These are phyloP conservation scores for Schizothecium vesticola DNA, from an alignment of 495 filamentous ascomycete species.

Conservation along the genomic window DNA sequence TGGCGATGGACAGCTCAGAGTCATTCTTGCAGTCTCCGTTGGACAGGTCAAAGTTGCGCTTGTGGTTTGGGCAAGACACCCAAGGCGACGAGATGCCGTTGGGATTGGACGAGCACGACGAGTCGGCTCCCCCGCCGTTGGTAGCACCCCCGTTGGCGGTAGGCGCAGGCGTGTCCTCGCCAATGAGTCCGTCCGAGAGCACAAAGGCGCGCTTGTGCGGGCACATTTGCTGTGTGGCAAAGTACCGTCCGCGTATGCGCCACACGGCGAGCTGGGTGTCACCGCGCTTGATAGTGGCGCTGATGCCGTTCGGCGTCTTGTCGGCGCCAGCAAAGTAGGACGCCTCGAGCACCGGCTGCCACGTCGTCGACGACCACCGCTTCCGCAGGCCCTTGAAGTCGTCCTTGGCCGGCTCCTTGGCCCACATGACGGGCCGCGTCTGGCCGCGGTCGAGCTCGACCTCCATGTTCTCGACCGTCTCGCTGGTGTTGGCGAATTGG, in stretches of 20 bases:
- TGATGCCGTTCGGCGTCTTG: slow-evolving; percentile 58
- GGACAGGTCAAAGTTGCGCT: slow-evolving; percentile 80
- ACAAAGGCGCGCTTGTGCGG: slow-evolving; percentile 93
- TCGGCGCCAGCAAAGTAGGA: slow-evolving; percentile 65
- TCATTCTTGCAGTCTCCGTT: slow-evolving; percentile 76
- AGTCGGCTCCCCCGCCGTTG: slow-evolving; percentile 15
- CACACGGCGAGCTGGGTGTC: slow-evolving; percentile 92
- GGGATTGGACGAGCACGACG: background rate
- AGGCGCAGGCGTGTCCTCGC: slow-evolving; percentile 59
- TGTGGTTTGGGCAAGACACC: slow-evolving; percentile 89
- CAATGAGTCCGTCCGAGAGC: slow-evolving; percentile 79
- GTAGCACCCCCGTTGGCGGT: slow-evolving; percentile 17
- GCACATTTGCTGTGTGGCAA: slow-evolving; percentile 97
- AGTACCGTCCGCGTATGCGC: slow-evolving; percentile 77
- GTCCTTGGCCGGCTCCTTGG: slow-evolving; percentile 51
- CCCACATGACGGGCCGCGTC: slow-evolving; percentile 76
- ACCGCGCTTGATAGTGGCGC: slow-evolving; percentile 73
- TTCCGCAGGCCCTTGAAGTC: slow-evolving; percentile 64
- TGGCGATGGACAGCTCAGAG: slow-evolving; percentile 71
- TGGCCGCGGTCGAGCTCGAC: slow-evolving; percentile 70
- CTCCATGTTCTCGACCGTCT: slow-evolving; percentile 66
- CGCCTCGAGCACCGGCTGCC: slow-evolving; percentile 79
- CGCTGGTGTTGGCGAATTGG: slow-evolving; percentile 84
- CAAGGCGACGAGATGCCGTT: slow-evolving; percentile 54
- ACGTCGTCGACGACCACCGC: slow-evolving; percentile 68